Base-by-base conservation (phyloP, 169 alveolate species). In the Cryptosporidium muris region DNA sequence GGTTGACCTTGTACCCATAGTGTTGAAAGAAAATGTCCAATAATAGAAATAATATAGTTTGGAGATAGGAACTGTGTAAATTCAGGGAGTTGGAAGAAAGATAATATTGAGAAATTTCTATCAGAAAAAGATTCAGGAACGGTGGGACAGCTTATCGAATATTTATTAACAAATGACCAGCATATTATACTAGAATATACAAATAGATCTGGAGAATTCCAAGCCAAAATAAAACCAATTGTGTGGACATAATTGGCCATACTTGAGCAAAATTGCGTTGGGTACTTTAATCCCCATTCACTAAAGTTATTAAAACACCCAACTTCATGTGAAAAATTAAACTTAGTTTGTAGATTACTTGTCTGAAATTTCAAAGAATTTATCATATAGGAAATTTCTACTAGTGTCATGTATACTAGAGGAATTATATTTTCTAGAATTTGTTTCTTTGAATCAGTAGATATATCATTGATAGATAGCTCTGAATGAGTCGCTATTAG, bases 171-270 rank as follows among this genome's bases (percentile, higher is more conserved):
- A n/a, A 40, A 43, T 4, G 85, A 58, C 85, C 85, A 74, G 47
- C 85, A 74, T 3, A 34, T 51, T 45, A 74, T 74, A 40, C 85
- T 68, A 40, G 85, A 74, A 62, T 58, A 74, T n/a, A 74, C 42
- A 40, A 74, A 74, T 56, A 63, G 74, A 58, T 74, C 85, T 14
- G 85, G 47, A n/a, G 66, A 56, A 58, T 74, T 74, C 85, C 85
- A 74, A 25, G 85, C 85, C 14, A 74, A 38, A 2, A 56, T 37
- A 62, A 74, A 74, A 16, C 74, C 60, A 58, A 74, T 58, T 8
- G 85, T 58, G 42, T 56, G 52, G 7, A 62, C 34, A 47, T 74
- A 74, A 34, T 51, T 37, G n/a, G 60, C 25, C 5, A 74, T 74
- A 34, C 54, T 66, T 5, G 85, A 45, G 38, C 14, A 37, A 37